Base-by-base conservation (phyloP, 805 yeast species). In the Tetrapisispora taiwanensis region DNA sequence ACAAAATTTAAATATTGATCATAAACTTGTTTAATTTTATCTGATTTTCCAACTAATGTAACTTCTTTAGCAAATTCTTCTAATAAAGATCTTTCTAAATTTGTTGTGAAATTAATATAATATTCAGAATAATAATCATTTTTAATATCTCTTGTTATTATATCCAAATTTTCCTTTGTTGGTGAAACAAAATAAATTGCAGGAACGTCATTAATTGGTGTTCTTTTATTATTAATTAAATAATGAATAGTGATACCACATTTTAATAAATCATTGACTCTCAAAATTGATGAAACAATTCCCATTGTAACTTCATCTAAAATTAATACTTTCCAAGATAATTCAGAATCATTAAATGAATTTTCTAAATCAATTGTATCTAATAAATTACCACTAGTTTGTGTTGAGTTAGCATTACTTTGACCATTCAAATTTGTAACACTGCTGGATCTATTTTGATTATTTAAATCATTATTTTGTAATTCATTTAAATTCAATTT, bases 181-280 rank as follows among this genome's bases (percentile, higher is more conserved):
- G 98, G 97, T 46, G 84, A 83, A 30, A 92, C 82, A 54, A 92
- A 90, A 65, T 92, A 92, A 38, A 92, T 77, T 3, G 79, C 97
- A 0, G 97, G 97, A 13, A 90, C 97, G 55, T 92, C 98, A 1
- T 95, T 89, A 42, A 92, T 71, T 1, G 90, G 75, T n/a, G 89
- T 77, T 48, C 98, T 72, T 46, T 74, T 76, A 39, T 87, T 72
- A 44, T 71, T 71, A 44, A 90, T 78, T 41, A 84, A 65, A 47
- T 90, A 73, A 59, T 92, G 97, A 56, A 88, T 81, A 0, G 99
- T 92, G 45, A 92, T 81, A 9, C 98, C 98, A 58, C 86, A 84
- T 52, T 82, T 78, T 53, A 92, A 72, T 52, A 92, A 70, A 61
- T 94, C 98, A 54, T 87, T 87, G 48, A 90, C 96, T 47, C 97